These are phyloP conservation scores for Chalara sp. DNA, from an alignment of 2,329 filamentous ascomycete genomes.

Conservation along the genomic window DNA sequence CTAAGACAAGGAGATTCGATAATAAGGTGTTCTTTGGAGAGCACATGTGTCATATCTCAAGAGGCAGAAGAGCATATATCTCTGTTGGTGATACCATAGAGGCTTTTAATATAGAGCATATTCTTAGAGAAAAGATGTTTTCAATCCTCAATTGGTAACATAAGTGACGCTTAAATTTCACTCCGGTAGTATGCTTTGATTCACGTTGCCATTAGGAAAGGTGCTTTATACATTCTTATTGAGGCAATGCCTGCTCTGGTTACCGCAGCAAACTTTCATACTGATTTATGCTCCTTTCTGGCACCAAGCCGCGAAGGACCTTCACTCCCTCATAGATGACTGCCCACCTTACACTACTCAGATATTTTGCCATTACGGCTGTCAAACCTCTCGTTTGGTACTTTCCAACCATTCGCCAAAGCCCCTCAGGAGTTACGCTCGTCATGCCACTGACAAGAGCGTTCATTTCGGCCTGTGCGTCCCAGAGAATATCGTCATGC, in stretches of 20 bases:
- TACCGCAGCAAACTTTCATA: too few species aligned
- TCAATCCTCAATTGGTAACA: too few species aligned
- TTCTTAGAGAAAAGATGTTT: too few species aligned
- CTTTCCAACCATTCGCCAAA: slow-evolving; percentile 33
- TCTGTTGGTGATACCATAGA: too few species aligned
- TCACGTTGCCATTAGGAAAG: too few species aligned
- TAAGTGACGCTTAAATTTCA: too few species aligned
- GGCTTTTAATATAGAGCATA: too few species aligned
- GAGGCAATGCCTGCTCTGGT: too few species aligned
- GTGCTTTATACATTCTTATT: too few species aligned
- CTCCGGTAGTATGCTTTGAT: too few species aligned
- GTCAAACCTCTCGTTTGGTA: slow-evolving; percentile 45
- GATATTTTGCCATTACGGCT: slow-evolving; percentile 45
- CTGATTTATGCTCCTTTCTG: slow-evolving; percentile 2
- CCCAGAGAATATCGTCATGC: slow-evolving; percentile 43
- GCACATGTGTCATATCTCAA: slow-evolving; percentile 53
- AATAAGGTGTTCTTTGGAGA: slow-evolving; percentile 87
- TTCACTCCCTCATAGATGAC: slow-evolving; percentile 56
- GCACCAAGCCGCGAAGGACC: slow-evolving; percentile 37
- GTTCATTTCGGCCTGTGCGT: slow-evolving; percentile 41
- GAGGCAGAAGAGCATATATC: too few species aligned
- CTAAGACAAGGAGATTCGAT: slow-evolving; percentile 76
- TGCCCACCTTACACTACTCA: slow-evolving; percentile 53
- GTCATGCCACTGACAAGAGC: slow-evolving; percentile 33
- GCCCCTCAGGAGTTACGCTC: slow-evolving; percentile 23